Conservation (phyloP, 2,329 filamentous ascomycete genomes). For the Monilinia aucupariae region DNA sequence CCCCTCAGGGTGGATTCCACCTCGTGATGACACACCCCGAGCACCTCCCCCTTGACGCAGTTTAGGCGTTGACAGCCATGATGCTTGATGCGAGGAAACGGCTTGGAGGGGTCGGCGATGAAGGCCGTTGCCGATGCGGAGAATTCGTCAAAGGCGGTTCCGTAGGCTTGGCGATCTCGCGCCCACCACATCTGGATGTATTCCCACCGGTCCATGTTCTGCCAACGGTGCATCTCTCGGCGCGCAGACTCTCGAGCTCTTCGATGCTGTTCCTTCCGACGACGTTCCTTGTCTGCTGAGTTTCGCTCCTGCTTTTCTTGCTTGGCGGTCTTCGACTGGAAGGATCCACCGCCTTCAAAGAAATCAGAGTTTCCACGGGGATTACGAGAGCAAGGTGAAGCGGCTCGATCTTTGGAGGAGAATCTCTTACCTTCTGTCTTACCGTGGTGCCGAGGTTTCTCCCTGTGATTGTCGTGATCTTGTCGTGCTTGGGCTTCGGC, state of each 20-base stretch:
- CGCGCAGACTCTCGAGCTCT: too few relatives aligned
- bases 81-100: background rate
- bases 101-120: background rate
- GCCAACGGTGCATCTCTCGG: background rate
- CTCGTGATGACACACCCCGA: slow-evolving; percentile 10
- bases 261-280: too few relatives aligned
- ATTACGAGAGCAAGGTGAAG: accelerated
- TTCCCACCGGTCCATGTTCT: background rate
- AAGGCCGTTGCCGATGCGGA: background rate
- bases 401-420: background rate
- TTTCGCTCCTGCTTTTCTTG: background rate
- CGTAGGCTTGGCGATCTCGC: background rate
- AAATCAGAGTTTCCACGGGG: background rate
- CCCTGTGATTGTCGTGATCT: too few relatives aligned
- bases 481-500: too few relatives aligned
- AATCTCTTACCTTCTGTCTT: too few relatives aligned
- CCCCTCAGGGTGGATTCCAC: background rate
- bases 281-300: background rate
- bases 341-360: background rate
- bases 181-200: background rate
- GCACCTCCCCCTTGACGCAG: background rate
- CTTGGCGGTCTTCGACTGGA: background rate
- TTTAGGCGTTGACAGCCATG: background rate
- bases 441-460: background rate
- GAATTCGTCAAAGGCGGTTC: background rate